phyloP scores from a whole-genome alignment of 139 green algal genomes.

The Picochlorum costavermella region DNA sequence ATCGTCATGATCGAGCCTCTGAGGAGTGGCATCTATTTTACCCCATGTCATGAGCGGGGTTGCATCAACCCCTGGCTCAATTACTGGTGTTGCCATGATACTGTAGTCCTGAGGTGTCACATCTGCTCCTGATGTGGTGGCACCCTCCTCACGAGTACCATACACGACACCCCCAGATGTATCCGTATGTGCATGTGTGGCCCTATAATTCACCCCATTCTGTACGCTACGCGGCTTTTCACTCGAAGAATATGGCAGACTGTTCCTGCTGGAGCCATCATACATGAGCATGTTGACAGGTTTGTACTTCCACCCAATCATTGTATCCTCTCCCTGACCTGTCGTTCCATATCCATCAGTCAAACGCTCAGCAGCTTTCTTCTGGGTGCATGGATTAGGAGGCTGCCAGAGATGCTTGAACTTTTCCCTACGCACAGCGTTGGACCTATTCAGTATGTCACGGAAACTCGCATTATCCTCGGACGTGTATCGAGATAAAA shows the following conservation, averaged over 20 bases:
- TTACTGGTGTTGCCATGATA: conserved; percentile 37
- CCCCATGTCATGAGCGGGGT: conserved; percentile 84
- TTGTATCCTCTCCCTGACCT: conserved; percentile 48
- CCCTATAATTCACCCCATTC: conserved; percentile 50
- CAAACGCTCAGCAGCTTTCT: conserved; percentile 8
- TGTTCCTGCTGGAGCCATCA: conserved; percentile 31
- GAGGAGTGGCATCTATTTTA: conserved; percentile 66
- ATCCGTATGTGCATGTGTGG: conserved; percentile 25
- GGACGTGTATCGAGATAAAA: conserved; percentile 56
- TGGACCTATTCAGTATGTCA: conserved; percentile 44
- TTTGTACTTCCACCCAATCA: conserved; percentile 41
- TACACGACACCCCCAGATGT: neutral
- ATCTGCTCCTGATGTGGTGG: neutral
- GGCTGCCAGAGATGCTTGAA: neutral
- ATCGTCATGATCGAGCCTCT: conserved; percentile 41
- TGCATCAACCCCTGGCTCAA: conserved; percentile 35
- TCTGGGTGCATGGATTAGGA: neutral
- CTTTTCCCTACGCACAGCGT: conserved; percentile 20
- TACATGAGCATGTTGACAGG: conserved; percentile 69
- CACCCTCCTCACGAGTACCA: neutral
- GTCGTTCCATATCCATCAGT: conserved; percentile 57
- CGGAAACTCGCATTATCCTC: conserved; percentile 83
- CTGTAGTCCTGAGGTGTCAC: conserved; percentile 16
- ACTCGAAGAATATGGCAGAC: conserved; percentile 27
- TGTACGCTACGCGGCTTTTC: conserved; percentile 56